phyloP scores from a whole-genome alignment of 352 stramenopile genomes.

The Phytophthora palmivora region DNA sequence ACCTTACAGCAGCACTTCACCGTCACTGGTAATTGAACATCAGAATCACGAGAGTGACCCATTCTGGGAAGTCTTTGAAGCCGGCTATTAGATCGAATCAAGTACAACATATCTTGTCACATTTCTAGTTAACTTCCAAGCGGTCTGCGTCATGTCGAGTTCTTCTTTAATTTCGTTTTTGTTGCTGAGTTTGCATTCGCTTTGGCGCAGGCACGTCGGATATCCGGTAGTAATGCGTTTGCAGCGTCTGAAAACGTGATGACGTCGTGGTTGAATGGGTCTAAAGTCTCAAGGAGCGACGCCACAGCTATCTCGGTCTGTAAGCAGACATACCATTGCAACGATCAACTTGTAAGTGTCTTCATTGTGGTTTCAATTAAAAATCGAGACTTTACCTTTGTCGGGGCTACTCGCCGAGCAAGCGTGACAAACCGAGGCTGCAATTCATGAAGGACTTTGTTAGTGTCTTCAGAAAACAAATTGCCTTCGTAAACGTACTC shows the following conservation, averaged over 20 bases:
- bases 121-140: constrained; percentile 18
- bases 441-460: not conserved
- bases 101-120: constrained; percentile 1
- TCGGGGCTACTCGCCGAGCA: constrained; percentile 40
- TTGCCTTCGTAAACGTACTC: constrained; percentile 25
- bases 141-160: constrained; percentile 1
- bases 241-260: constrained; percentile 79
- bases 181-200: constrained; percentile 17
- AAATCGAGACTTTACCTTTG: constrained; percentile 37
- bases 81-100: constrained; percentile 51
- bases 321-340: not conserved
- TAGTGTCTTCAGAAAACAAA: not conserved
- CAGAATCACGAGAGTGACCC: constrained; percentile 54
- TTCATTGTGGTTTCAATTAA: not conserved
- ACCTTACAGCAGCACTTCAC: not conserved
- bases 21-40: constrained; percentile 28
- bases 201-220: constrained; percentile 24
- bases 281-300: constrained; percentile 56
- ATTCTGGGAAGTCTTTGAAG: constrained; percentile 71
- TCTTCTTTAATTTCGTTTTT: constrained; percentile 27
- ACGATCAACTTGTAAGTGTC: not conserved
- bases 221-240: constrained; percentile 44
- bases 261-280: constrained; percentile 75
- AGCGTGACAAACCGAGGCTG: constrained; percentile 50
- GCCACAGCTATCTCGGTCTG: constrained; percentile 49